A percentile compares a stretch with the other conserved stretches of the same genome.
These are phyloP conservation scores for Starmerella asiatica DNA, from an alignment of 805 yeast genomes.

Conservation along the genomic window DNA sequence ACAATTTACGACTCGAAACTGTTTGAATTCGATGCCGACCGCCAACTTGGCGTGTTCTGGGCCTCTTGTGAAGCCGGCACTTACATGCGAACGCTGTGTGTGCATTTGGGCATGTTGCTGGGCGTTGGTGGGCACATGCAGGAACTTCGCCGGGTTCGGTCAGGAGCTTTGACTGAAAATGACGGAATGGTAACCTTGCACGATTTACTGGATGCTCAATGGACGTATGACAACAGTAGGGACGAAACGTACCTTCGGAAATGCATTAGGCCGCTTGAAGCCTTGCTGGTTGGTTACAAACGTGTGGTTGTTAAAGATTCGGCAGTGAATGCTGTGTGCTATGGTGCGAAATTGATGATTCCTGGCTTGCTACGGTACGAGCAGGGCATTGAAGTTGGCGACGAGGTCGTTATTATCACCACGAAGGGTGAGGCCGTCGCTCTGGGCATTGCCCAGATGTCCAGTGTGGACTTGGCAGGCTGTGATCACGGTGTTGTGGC, in stretches of 20 bases:
- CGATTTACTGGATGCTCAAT: conserved; percentile 96
- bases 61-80: conserved; percentile 99
- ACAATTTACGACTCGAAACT: conserved; percentile 93
- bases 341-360: conserved; percentile 97
- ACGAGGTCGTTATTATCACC: conserved; percentile 94
- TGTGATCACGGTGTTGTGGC: conserved; percentile 99
- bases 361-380: conserved; percentile 97
- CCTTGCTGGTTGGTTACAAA: conserved; percentile 86
- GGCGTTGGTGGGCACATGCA: conserved; percentile 99
- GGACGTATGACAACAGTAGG: conserved; percentile 91
- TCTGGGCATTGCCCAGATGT: conserved; percentile 96
- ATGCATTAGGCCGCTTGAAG: conserved; percentile 88
- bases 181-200: conserved; percentile 91
- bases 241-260: conserved; percentile 93
- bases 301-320: conserved; percentile 90
- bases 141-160: conserved; percentile 97
- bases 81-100: conserved; percentile 98
- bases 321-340: conserved; percentile 95
- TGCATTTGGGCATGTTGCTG: conserved; percentile 92
- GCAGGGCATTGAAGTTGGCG: conserved; percentile 92
- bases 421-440: conserved; percentile 99
- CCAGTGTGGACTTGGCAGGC: conserved; percentile 87
- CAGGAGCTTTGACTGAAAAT: conserved; percentile 84
- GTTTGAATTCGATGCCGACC: conserved; percentile 91
- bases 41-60: conserved; percentile 97